Evolutionary conservation across 2,329 filamentous ascomycete species (phyloP).

Genomic region (Cadophora luteo-olivacea): DNA sequence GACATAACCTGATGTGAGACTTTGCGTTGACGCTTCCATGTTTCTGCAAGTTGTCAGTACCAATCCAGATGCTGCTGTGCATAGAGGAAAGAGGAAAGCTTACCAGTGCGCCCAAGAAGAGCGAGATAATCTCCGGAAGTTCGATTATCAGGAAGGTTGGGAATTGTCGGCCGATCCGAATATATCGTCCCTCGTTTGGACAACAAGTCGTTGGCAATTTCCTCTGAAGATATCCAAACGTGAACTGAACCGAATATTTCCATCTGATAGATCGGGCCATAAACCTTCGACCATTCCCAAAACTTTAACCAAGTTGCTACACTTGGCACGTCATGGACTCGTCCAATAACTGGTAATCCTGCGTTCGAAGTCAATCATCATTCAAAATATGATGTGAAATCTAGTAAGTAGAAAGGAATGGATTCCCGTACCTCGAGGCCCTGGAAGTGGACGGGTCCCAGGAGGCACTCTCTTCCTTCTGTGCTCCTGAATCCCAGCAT

Average conservation of each 20-base stretch:
- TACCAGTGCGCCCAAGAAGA: conserved; percentile 52
- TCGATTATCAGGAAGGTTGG: conserved; percentile 55
- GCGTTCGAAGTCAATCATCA: conserved; percentile 19
- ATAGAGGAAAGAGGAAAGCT: neutral
- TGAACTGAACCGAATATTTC: conserved; percentile 54
- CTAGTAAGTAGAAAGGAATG: neutral
- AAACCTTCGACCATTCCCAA: conserved; percentile 54
- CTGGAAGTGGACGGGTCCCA: conserved; percentile 31
- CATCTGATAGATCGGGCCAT: conserved; percentile 55
- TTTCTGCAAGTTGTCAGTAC: conserved; percentile 45
- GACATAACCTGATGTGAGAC: conserved; percentile 53
- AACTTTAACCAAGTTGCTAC: conserved; percentile 55
- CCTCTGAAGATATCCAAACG: conserved; percentile 56
- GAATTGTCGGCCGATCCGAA: conserved; percentile 55
- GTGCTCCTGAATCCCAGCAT: conserved; percentile 15
- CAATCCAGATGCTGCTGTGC: neutral
- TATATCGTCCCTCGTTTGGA: conserved; percentile 51
- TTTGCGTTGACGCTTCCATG: conserved; percentile 56
- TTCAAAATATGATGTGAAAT: neutral
- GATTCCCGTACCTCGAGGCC: conserved; percentile 30
- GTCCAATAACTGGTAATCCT: conserved; percentile 53
- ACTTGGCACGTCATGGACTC: conserved; percentile 53
- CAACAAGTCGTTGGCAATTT: conserved; percentile 53
- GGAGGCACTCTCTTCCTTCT: conserved; percentile 30
- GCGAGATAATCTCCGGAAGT: conserved; percentile 56